Percentiles rank a stretch among this genome's conserved stretches.
phyloP scores from a whole-genome alignment of 768 basidiomycete genomes.

The Russula griseocarnosa region DNA sequence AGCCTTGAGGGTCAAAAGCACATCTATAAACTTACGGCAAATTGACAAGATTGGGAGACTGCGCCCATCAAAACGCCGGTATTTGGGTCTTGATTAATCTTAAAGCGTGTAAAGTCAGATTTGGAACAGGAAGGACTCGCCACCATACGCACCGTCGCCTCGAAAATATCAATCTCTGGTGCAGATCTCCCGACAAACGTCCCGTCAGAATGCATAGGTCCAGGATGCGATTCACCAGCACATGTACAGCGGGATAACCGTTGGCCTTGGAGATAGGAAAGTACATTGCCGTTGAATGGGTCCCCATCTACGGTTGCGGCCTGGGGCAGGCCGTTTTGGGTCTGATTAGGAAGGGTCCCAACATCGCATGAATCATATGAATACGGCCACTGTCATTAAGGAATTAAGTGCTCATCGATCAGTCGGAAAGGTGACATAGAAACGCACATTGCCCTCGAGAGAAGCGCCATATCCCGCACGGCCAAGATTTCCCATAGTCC shows the following conservation, averaged over 20 bases:
- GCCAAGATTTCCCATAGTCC: slow-evolving; percentile 81
- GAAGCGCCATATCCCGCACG: slow-evolving; percentile 86
- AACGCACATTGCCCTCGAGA: slow-evolving; percentile 71
- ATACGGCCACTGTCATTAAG: slow-evolving; percentile 64
- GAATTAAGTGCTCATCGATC: not conserved
- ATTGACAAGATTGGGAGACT: slow-evolving; percentile 28
- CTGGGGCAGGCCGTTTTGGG: slow-evolving; percentile 56
- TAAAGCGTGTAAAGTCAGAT: not conserved
- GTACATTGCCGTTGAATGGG: slow-evolving; percentile 42
- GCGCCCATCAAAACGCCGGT: not conserved
- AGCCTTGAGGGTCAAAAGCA: not conserved
- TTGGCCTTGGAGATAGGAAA: slow-evolving; percentile 88
- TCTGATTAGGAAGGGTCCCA: slow-evolving; percentile 89
- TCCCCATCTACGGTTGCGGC: slow-evolving; percentile 64
- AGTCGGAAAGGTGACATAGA: slow-evolving; percentile 10
- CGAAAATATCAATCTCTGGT: slow-evolving; percentile 70
- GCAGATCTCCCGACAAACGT: slow-evolving; percentile 59
- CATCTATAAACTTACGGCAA: slow-evolving; percentile 23
- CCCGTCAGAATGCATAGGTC: slow-evolving; percentile 51
- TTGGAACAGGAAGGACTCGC: not conserved
- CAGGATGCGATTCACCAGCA: slow-evolving; percentile 46
- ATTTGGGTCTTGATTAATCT: not conserved
- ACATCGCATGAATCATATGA: slow-evolving; percentile 84
- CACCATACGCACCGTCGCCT: slow-evolving; percentile 40
- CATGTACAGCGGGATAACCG: slow-evolving; percentile 35